Evolutionary conservation across 1,284 basidiomycete species (phyloP).

Genomic region (Austroboletus olivaceoglutinosus): DNA sequence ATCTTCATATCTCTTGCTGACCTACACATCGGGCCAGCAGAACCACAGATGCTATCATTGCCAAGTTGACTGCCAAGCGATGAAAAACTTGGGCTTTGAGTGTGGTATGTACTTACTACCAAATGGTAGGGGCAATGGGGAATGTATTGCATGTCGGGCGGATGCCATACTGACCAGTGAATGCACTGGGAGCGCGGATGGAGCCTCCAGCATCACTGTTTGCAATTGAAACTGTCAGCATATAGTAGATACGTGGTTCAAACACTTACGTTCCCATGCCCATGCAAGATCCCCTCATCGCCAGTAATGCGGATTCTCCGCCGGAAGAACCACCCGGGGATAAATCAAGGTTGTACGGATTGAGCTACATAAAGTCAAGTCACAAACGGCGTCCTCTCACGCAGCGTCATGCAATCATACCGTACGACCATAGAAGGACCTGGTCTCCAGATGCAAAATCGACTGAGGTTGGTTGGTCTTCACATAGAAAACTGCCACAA

Average conservation of each 20-base stretch:
- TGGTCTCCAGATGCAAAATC: conserved; percentile 38
- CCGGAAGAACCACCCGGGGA: conserved; percentile 51
- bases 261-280: conserved; percentile 50
- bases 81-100: no score
- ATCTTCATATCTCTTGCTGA: no score
- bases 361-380: conserved; percentile 24
- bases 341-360: conserved; percentile 47
- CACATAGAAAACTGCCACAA: conserved; percentile 41
- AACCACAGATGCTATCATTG: no score
- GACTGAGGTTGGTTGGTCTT: conserved; percentile 48
- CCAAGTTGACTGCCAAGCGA: no score
- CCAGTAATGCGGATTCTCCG: conserved; percentile 53
- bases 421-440: conserved; percentile 44
- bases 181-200: conserved; percentile 32
- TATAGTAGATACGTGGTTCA: not conserved
- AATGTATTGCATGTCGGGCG: no score
- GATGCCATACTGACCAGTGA: no score
- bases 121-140: no score
- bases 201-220: conserved; percentile 32
- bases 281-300: conserved; percentile 47
- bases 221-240: conserved; percentile 1
- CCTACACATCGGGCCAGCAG: no score
- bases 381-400: not conserved
- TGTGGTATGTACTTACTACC: no score
- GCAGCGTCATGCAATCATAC: conserved; percentile 4